A percentile compares a stretch with the other conserved stretches of the same genome.
Evolutionary conservation across 2,329 filamentous ascomycete genomes (phyloP).

Genomic region (Penicillium sp.): DNA sequence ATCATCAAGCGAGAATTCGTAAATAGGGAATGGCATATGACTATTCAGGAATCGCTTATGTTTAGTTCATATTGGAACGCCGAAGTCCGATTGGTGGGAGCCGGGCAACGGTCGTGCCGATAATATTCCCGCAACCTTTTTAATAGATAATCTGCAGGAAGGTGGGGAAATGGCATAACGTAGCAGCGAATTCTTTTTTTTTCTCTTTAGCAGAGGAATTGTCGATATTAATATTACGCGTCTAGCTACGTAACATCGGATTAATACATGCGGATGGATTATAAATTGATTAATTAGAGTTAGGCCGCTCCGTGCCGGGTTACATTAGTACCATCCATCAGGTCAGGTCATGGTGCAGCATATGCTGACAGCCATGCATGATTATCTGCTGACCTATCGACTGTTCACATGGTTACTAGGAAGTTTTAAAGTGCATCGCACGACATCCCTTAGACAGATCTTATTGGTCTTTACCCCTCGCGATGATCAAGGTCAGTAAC

Average conservation of each 20-base stretch:
- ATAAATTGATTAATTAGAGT: not conserved
- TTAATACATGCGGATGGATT: not conserved
- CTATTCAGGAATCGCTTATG: too few species aligned
- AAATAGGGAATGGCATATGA: too few species aligned
- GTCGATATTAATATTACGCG: not conserved
- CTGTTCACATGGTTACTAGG: conserved; percentile 1
- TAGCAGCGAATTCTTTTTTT: not conserved
- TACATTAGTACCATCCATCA: not conserved
- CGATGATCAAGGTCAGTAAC: not conserved
- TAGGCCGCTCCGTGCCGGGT: not conserved
- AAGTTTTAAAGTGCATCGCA: not conserved
- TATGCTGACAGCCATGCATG: not conserved
- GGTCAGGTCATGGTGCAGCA: not conserved
- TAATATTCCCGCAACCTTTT: not conserved
- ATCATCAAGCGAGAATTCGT: not conserved
- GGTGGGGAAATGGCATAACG: not conserved
- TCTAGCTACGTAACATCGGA: not conserved
- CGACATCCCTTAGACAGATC: not conserved
- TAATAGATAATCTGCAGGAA: not conserved
- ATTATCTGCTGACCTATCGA: conserved; percentile 1
- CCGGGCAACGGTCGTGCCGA: not conserved
- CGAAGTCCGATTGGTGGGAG: not conserved
- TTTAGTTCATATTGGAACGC: not conserved
- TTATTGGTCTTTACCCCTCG: not conserved
- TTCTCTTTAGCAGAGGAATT: not conserved